Base-by-base conservation (phyloP, 352 stramenopile genomes). In the Pilasporangium apinafurcum region DNA sequence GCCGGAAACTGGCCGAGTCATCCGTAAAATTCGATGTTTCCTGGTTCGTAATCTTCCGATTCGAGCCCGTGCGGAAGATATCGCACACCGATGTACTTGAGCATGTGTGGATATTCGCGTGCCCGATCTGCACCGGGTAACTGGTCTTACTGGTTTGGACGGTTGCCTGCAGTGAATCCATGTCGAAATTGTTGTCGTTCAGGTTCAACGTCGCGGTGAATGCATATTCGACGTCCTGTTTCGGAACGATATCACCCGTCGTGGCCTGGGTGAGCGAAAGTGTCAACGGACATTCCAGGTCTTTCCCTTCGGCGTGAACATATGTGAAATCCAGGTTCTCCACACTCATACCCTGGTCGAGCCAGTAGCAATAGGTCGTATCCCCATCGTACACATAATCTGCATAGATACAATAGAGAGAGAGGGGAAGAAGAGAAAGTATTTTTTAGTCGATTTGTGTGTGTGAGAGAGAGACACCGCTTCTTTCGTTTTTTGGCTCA, bases 291-390 rank as follows among this genome's bases (percentile, higher is more conserved):
- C 78, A 90, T 16, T 80, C 58, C 26, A 44, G 51, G 29, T 32
- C 55, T 16, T 54, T 62, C 12, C 62, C 74, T 25, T 83, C 47
- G 18, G 60, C 41, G n/a, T 73, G 51, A 26, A 87, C 60, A 36
- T 87, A 86, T 39, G 74, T 69, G 9, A 78, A 83, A 50, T 90
- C 75, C 41, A 85, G 65, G 47, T 77, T 83, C 46, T 62, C 59
- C 39, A 90, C 68, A 31, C 73, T 59, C 57, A 90, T 65, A 28
- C 74, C 72, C 53, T 90, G 78, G 48, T 86, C 58, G 50, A 90
- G 61, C 61, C 65, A 81, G 60, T 85, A 87, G 71, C 78, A 90
- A 48, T 87, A 87, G n/a, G 74, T 86, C 43, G 77, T 86, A 41
- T 64, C 63, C 46, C 70, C 73, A 44, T 86, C 72, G 30, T 86